Evolutionary conservation across 768 basidiomycete genomes (phyloP), one percentile per base, ranked within the genome.

Genomic region (Mycena filopes): DNA sequence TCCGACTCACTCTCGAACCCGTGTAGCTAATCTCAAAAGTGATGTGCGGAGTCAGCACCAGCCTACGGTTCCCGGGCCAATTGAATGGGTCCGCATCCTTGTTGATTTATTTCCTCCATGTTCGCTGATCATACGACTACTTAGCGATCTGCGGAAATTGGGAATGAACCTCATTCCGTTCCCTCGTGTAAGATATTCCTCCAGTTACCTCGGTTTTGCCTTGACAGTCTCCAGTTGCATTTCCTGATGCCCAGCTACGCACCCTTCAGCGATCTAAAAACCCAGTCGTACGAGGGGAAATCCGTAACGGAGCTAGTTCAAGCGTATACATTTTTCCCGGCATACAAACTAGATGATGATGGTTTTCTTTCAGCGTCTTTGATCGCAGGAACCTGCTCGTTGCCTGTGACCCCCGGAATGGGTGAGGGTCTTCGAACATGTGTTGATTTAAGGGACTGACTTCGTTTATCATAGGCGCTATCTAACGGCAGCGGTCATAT

Each of bases 241-340:
- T 99, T 98, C 87, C 86, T 99, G 71, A 93, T 95, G 83, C 94
- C 95, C 51, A 96, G 94, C 69, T 98, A 95, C 75, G 95, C 95
- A 0, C 98, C 98, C 0, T 88, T 99, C 70, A 88, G 86, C 67
- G 87, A 94, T 69, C 83, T 87, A 3, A 87, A 87, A 58, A 82
- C 88, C 0, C 81, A 80, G 50, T 78, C 85, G 2, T 96, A 86
- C 79, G 83, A 90, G 68, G 82, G 83, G 26, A 77, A 83, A 46
- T 87, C 86, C 8, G 82, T 93, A 4, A 71, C 87, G 0, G 94
- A 96, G 67, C 74, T 96, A 58, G 94, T 92, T 0, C 82, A 85
- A 68, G 87, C 89, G 93, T 94, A 79, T 48, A 89, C 2, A 7
- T 5, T 18, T 45, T 16, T 18, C 16, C 20, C 15, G 21, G 9